Conservation (phyloP, 768 basidiomycete genomes). For the Leucocoprinus leucothites region DNA sequence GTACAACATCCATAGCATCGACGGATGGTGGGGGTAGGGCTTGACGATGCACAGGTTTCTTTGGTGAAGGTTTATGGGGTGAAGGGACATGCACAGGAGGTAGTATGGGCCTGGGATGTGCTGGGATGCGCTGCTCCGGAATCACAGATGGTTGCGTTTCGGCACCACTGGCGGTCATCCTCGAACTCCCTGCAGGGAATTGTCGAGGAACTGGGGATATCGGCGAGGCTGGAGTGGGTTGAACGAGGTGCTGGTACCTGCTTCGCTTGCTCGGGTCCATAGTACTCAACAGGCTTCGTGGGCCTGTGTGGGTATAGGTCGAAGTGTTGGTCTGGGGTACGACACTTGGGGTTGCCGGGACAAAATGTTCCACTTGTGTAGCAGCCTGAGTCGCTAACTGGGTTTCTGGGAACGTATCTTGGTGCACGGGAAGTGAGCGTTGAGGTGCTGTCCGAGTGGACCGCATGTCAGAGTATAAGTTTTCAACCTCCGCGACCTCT, state of each 20-base stretch:
- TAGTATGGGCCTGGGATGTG: constrained; percentile 2
- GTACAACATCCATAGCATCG: constrained; percentile 48
- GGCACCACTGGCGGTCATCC: constrained; percentile 8
- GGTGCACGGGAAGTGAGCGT: not conserved
- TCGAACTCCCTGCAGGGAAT: constrained; percentile 14
- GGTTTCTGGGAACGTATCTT: constrained; percentile 2
- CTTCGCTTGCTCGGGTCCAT: constrained; percentile 15
- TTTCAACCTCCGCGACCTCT: constrained; percentile 10
- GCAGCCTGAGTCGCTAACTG: constrained; percentile 22
- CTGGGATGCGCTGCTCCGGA: constrained; percentile 4
- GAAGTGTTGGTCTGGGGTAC: not conserved
- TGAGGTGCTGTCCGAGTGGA: not conserved
- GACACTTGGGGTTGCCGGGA: not conserved
- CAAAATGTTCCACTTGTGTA: constrained; percentile 26
- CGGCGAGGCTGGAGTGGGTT: constrained; percentile 3
- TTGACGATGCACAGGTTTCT: constrained; percentile 1
- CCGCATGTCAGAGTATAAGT: not conserved
- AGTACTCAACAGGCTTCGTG: constrained; percentile 9
- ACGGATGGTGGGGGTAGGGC: constrained; percentile 6
- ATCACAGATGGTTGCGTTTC: constrained; percentile 23
- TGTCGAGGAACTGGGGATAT: constrained; percentile 13
- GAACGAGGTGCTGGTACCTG: constrained; percentile 12
- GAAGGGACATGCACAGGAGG: constrained; percentile 1
- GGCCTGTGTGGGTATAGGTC: constrained; percentile 10
- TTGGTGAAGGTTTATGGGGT: not conserved